Conservation (phyloP, 2,329 filamentous ascomycete genomes). For the Aurifilum marmelostoma region DNA sequence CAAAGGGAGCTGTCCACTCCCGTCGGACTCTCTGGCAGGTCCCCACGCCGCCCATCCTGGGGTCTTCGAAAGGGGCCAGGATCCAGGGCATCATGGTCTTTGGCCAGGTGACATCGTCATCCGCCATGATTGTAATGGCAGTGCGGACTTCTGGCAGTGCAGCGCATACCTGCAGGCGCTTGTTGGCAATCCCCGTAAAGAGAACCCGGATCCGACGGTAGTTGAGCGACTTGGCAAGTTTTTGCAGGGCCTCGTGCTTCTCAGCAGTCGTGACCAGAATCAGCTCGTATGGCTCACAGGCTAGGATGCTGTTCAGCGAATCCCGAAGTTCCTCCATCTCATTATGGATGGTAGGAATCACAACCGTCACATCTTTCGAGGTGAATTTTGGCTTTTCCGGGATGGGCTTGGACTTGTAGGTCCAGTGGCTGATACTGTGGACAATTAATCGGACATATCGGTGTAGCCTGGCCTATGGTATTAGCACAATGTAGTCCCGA, state of each 20-base stretch:
- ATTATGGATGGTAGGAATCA: constrained; percentile 90
- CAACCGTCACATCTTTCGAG: constrained; percentile 85
- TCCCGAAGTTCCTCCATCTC: constrained; percentile 80
- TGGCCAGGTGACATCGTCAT: constrained; percentile 95
- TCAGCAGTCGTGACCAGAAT: constrained; percentile 86
- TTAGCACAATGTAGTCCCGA: constrained; percentile 12
- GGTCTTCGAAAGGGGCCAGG: constrained; percentile 86
- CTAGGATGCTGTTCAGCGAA: constrained; percentile 77
- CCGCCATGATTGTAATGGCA: constrained; percentile 85
- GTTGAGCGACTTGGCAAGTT: constrained; percentile 64
- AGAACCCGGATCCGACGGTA: constrained; percentile 71
- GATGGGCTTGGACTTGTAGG: constrained; percentile 82
- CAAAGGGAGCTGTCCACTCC: constrained; percentile 61
- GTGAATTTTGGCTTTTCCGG: constrained; percentile 80
- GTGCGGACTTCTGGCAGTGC: constrained; percentile 86
- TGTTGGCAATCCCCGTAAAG: constrained; percentile 85
- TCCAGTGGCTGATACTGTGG: constrained; percentile 84
- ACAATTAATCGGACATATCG: constrained; percentile 85
- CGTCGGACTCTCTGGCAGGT: constrained; percentile 87
- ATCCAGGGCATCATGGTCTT: constrained; percentile 86
- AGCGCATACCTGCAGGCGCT: constrained; percentile 89
- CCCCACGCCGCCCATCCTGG: constrained; percentile 83
- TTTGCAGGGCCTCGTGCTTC: constrained; percentile 70
- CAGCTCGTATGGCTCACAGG: constrained; percentile 70
- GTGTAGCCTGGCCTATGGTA: constrained; percentile 65